phyloP scores from a whole-genome alignment of 2,329 filamentous ascomycete genomes.

The Zymoseptoria brevis region DNA sequence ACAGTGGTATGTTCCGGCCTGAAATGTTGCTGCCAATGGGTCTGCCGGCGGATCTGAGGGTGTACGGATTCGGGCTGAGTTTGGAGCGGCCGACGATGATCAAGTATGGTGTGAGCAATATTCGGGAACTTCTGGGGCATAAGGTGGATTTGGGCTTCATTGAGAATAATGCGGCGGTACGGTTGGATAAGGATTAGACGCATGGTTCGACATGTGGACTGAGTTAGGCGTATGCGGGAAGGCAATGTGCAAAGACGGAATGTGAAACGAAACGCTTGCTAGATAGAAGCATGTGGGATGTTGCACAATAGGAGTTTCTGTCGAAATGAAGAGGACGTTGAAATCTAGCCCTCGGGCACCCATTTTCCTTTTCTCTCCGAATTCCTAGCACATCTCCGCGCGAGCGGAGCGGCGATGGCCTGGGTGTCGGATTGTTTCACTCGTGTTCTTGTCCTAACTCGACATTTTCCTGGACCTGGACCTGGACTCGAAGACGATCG shows the following conservation, averaged over 20 bases:
- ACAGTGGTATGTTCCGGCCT: slow-evolving; percentile 96
- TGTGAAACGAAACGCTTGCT: not conserved
- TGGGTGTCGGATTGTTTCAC: not conserved
- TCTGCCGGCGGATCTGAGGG: slow-evolving; percentile 78
- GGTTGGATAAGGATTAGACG: slow-evolving; percentile 64
- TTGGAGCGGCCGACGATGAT: slow-evolving; percentile 97
- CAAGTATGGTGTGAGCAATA: slow-evolving; percentile 73
- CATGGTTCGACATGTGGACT: not conserved
- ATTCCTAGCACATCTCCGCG: not conserved
- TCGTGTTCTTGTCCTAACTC: not conserved
- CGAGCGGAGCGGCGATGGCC: not conserved
- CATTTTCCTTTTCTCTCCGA: not conserved
- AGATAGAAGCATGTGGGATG: not conserved
- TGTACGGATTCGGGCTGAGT: slow-evolving; percentile 89
- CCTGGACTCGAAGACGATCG: not conserved
- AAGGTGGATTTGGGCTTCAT: slow-evolving; percentile 94
- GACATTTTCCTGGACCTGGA: too few relatives aligned
- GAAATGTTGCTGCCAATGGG: slow-evolving; percentile 97
- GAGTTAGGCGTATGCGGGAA: not conserved
- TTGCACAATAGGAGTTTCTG: too few relatives aligned
- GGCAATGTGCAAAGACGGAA: not conserved
- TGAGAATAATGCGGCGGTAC: slow-evolving; percentile 80
- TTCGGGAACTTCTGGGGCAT: slow-evolving; percentile 84
- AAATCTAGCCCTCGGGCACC: not conserved
- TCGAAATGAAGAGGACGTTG: not conserved